Evolutionary conservation across 1,284 basidiomycete genomes (phyloP).

Genomic region (Moniliella sp.): DNA sequence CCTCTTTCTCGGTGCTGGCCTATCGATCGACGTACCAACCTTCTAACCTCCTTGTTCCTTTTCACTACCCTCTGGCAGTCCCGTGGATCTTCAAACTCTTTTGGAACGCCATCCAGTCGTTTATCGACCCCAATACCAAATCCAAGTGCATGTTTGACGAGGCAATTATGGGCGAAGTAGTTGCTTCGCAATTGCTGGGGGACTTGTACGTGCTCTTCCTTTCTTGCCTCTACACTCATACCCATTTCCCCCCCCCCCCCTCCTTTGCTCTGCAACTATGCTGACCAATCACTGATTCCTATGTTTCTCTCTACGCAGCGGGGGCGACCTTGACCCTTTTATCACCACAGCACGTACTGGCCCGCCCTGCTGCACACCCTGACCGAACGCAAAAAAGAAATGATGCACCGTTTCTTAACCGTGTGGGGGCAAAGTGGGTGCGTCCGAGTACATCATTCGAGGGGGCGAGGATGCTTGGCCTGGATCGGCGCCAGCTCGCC

Average conservation of each 20-base stretch:
- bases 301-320: conserved; percentile 2
- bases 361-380: conserved; percentile 43
- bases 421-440: conserved; percentile 25
- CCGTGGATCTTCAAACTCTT: conserved; percentile 19
- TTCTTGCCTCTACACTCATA: not conserved
- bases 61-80: conserved; percentile 1
- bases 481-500: too few relatives aligned
- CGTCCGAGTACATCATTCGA: conserved; percentile 32
- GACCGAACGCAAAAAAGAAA: conserved; percentile 39
- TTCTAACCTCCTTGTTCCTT: too few relatives aligned
- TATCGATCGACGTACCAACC: not conserved
- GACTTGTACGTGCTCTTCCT: conserved; percentile 8
- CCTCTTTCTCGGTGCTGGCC: not conserved
- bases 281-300: too few relatives aligned
- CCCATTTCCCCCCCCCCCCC: not conserved
- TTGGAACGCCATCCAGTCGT: conserved; percentile 30
- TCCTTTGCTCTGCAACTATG: not conserved
- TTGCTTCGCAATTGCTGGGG: conserved; percentile 10
- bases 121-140: conserved; percentile 36
- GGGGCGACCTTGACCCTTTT: conserved; percentile 35
- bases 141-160: conserved; percentile 28
- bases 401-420: conserved; percentile 40
- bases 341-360: conserved; percentile 55
- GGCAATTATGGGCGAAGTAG: conserved; percentile 21
- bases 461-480: conserved; percentile 29